Percentiles rank a stretch among this genome's conserved stretches.
Evolutionary conservation across 257 asterid genomes (phyloP).

Genomic region (Cinchona pubescens): DNA sequence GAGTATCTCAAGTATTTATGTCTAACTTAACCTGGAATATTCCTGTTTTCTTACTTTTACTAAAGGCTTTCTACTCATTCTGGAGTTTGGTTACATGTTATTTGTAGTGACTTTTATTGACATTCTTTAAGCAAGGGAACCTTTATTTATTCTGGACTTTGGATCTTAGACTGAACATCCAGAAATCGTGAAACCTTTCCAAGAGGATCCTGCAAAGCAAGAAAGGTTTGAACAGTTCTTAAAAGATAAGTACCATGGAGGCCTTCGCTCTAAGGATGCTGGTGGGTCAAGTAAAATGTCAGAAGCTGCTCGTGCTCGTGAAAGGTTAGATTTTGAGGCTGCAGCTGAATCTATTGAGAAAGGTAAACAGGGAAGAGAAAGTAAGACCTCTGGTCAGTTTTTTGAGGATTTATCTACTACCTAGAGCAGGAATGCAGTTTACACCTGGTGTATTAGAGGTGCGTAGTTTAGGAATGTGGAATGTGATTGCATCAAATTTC

Average conservation of each 20-base stretch:
- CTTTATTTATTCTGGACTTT: slow-evolving; percentile 18
- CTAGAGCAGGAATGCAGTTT: slow-evolving; percentile 65
- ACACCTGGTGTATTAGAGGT: slow-evolving; percentile 72
- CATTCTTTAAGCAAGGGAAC: background rate
- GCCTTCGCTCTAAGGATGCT: slow-evolving; percentile 79
- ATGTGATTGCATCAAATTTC: slow-evolving; percentile 7
- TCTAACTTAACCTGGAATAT: slow-evolving; percentile 8
- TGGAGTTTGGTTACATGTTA: background rate
- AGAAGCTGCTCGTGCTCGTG: slow-evolving; percentile 98
- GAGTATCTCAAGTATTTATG: slow-evolving; percentile 38
- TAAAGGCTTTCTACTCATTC: background rate
- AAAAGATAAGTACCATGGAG: slow-evolving; percentile 93
- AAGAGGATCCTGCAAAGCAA: slow-evolving; percentile 75
- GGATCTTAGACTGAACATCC: slow-evolving; percentile 51
- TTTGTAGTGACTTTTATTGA: background rate
- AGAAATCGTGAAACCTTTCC: slow-evolving; percentile 61
- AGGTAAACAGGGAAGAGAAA: slow-evolving; percentile 50
- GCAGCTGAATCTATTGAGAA: slow-evolving; percentile 64
- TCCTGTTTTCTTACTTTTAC: background rate
- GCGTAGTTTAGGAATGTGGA: slow-evolving; percentile 24
- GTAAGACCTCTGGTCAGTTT: slow-evolving; percentile 43
- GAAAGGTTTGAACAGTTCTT: slow-evolving; percentile 88
- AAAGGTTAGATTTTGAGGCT: slow-evolving; percentile 84
- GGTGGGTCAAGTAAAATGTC: slow-evolving; percentile 88
- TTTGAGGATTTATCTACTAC: slow-evolving; percentile 37